Base-by-base conservation (phyloP, 495 filamentous ascomycete genomes). In the Lepraria neglecta region DNA sequence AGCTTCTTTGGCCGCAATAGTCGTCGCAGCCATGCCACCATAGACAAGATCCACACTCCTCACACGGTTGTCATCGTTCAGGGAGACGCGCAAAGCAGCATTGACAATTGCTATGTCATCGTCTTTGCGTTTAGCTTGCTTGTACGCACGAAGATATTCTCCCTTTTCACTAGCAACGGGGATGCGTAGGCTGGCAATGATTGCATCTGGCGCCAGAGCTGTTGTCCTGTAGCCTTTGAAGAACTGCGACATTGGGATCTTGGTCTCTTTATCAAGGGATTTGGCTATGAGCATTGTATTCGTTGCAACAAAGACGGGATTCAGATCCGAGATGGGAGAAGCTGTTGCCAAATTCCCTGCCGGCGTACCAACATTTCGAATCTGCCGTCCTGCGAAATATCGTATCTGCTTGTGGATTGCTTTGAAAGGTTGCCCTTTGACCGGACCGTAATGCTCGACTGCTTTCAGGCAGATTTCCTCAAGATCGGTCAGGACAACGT, bases 61-160 rank as follows among this genome's bases (percentile, higher is more conserved):
- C 9, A 96, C 89, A 12, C 81, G 70, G 43, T 91, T 79, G 4
- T 74, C 74, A 1, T 86, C 79, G 38, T 82, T 80, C 3, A 97
- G 73, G 3, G 77, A 78, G 7, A 96, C 78, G 48, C 88, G 84
- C 43, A 97, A 71, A 6, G 90, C 87, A 10, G 87, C 82, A 61
- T 92, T 97, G 45, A 96, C 92, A 61, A 97, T 96, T 11, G 92
- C 92, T 70, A 96, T 96, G 74, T 97, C 92, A 71, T 96, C 92
- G 68, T 97, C 92, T 67, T 96, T 96, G 56, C 92, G 78, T 78
- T 97, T 97, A 0, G 92, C 84, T 68, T 97, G 92, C 72, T 97
- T 97, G 73, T 96, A 97, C 3, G 92, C 84, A 19, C 82, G 78
- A 63, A 92, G 81, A 64, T 82, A 85, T 66, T 87, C 88, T 27